phyloP scores from a whole-genome alignment of 352 stramenopile genomes.

The Aphanomyces euteiches region DNA sequence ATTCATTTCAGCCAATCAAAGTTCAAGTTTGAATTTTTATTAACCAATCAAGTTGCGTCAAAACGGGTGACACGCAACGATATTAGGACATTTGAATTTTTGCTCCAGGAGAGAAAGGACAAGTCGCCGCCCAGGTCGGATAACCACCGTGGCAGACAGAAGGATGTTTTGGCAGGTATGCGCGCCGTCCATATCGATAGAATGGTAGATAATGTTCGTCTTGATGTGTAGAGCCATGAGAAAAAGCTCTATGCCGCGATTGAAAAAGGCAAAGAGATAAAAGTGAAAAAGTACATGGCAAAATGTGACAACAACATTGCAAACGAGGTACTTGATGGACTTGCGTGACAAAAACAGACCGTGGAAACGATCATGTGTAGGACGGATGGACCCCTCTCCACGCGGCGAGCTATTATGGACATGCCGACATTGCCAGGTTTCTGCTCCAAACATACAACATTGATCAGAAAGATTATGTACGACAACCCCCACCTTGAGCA shows the following conservation, averaged over 20 bases:
- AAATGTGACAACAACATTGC: slow-evolving; percentile 12
- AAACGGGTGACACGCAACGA: no score
- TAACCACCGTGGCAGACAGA: no score
- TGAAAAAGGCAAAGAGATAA: slow-evolving; percentile 12
- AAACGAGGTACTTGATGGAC: slow-evolving; percentile 4
- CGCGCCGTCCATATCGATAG: not conserved
- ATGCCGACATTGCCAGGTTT: not conserved
- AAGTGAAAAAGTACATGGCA: slow-evolving; percentile 8
- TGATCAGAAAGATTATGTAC: slow-evolving; percentile 13
- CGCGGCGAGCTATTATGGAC: not conserved
- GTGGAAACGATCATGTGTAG: not conserved
- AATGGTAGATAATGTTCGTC: not conserved
- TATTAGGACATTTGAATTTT: no score
- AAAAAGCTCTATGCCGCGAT: slow-evolving; percentile 20
- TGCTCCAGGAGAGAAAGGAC: no score
- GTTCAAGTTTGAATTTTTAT: no score
- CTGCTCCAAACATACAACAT: not conserved
- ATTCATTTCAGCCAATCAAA: no score
- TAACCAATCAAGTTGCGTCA: no score
- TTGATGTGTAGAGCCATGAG: not conserved
- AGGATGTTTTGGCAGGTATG: slow-evolving; percentile 22
- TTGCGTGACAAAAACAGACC: not conserved
- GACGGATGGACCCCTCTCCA: slow-evolving; percentile 12
- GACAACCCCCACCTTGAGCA: not conserved
- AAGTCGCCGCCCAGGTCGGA: no score